Conservation (phyloP, 1,139 yeast species). For the Nadsonia starkeyi-henricii region DNA sequence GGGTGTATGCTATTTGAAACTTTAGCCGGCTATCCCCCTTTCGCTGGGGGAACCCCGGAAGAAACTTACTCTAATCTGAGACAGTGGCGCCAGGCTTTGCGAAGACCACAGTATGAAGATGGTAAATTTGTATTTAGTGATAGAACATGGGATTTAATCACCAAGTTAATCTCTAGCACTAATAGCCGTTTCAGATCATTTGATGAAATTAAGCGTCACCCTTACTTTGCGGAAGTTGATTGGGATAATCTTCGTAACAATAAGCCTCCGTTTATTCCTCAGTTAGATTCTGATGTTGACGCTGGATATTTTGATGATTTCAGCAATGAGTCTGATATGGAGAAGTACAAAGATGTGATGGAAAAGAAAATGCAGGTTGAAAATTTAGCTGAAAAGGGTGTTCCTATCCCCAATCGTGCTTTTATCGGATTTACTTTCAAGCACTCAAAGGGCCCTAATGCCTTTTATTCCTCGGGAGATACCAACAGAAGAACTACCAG, state of each 20-base stretch:
- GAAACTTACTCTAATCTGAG: constrained; percentile 91
- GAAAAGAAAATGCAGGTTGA: constrained; percentile 81
- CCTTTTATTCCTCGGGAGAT: constrained; percentile 2
- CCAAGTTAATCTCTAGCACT: constrained; percentile 63
- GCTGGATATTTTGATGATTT: constrained; percentile 98
- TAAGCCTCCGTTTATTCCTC: constrained; percentile 89
- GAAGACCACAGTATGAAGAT: constrained; percentile 84
- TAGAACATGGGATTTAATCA: constrained; percentile 87
- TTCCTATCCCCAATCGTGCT: constrained; percentile 44
- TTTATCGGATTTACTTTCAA: constrained; percentile 95
- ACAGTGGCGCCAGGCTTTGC: constrained; percentile 79
- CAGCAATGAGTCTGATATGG: constrained; percentile 93
- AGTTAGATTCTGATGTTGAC: constrained; percentile 89
- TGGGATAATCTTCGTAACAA: constrained; percentile 57
- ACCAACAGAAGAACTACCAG: not conserved
- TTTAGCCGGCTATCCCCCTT: constrained; percentile 91
- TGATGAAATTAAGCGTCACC: constrained; percentile 64
- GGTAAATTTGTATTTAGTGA: constrained; percentile 90
- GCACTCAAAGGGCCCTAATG: constrained; percentile 31
- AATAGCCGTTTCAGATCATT: constrained; percentile 60
- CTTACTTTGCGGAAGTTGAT: constrained; percentile 73
- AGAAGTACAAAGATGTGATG: constrained; percentile 91
- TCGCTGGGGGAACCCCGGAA: constrained; percentile 83
- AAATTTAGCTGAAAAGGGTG: constrained; percentile 54
- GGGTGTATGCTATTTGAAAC: constrained; percentile 94